Conservation (phyloP, 306 rosid species). For the Cyclanthera cordifolia region DNA sequence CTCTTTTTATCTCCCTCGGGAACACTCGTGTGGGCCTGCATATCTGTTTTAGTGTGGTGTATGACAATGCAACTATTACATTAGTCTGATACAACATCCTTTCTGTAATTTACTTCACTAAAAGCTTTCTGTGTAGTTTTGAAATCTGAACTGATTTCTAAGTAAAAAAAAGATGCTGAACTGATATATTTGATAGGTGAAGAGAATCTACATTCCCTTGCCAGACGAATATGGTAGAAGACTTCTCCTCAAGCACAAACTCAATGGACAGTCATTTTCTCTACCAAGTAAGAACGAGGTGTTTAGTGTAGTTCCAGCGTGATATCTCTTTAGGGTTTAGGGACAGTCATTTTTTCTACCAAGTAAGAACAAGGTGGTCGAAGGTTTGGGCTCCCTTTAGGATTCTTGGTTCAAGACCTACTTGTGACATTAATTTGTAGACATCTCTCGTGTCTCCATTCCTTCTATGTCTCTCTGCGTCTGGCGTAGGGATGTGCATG, state of each 20-base stretch:
- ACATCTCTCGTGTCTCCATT: too few relatives aligned
- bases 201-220: constrained; percentile 81
- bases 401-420: too few relatives aligned
- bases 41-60: neutral
- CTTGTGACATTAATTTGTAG: too few relatives aligned
- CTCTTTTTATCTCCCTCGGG: neutral
- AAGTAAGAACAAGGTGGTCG: too few relatives aligned
- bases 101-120: neutral
- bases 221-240: constrained; percentile 71
- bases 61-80: neutral
- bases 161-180: neutral
- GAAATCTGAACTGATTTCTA: neutral
- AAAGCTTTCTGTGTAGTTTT: constrained; percentile 5
- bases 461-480: too few relatives aligned
- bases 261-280: constrained; percentile 90
- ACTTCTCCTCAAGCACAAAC: constrained; percentile 60
- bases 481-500: too few relatives aligned
- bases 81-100: neutral
- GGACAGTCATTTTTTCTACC: too few relatives aligned
- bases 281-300: constrained; percentile 62
- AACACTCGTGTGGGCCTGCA: neutral
- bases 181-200: constrained; percentile 38
- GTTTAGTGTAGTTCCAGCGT: neutral
- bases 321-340: neutral
- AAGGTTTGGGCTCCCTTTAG: too few relatives aligned